Evolutionary conservation across 768 basidiomycete species (phyloP).

Genomic region (Dioszegia crocea): DNA sequence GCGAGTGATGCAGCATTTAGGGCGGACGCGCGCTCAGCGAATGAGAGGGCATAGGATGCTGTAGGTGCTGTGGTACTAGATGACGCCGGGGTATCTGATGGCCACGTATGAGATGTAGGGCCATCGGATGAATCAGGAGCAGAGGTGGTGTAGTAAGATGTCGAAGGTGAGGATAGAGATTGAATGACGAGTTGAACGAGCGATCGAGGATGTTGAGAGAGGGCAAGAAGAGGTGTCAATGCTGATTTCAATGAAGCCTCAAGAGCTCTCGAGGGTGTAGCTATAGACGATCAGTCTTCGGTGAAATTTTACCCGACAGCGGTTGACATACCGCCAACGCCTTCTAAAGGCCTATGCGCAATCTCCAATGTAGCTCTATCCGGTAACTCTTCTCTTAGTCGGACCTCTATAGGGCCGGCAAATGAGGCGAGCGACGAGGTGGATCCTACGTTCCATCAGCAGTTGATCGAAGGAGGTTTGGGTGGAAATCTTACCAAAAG

Average conservation of each 20-base stretch:
- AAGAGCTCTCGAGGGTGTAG: constrained; percentile 46
- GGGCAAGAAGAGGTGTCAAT: constrained; percentile 46
- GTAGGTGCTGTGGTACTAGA: not conserved
- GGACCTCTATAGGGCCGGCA: constrained; percentile 51
- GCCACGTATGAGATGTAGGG: not conserved
- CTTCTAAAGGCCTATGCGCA: constrained; percentile 48
- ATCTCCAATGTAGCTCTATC: constrained; percentile 51
- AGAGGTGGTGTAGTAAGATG: constrained; percentile 6
- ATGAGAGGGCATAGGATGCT: constrained; percentile 1
- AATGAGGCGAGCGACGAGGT: constrained; percentile 48
- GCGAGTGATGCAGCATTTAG: constrained; percentile 50
- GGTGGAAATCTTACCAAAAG: constrained; percentile 41
- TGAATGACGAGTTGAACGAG: constrained; percentile 52
- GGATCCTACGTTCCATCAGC: constrained; percentile 32
- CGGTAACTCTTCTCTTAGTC: constrained; percentile 50
- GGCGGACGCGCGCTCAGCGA: constrained; percentile 38
- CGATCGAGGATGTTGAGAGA: constrained; percentile 51
- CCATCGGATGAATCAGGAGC: constrained; percentile 3
- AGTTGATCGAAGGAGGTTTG: not conserved
- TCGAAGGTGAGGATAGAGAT: constrained; percentile 46
- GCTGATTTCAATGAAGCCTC: constrained; percentile 38
- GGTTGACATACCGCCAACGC: constrained; percentile 42
- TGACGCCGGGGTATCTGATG: not conserved
- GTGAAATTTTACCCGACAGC: too few species aligned
- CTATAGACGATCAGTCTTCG: constrained; percentile 22